phyloP scores from a whole-genome alignment of 306 rosid genomes.

The Bauhinia variegata region DNA sequence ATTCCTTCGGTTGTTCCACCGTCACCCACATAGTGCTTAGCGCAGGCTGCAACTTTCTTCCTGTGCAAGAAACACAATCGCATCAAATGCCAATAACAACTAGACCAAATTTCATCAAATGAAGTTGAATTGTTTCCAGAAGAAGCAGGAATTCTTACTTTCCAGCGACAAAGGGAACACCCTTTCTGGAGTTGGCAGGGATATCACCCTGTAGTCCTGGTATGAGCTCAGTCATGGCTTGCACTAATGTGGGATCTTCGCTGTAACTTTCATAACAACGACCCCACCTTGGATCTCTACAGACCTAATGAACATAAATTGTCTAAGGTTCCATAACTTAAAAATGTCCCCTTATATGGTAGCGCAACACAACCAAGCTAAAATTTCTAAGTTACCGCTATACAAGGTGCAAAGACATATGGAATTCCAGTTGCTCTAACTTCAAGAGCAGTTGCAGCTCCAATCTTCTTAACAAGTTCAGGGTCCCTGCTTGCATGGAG shows the following conservation, averaged over 20 bases:
- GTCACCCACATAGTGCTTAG: slow-evolving; percentile 34
- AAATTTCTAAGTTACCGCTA: neutral
- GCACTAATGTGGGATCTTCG: slow-evolving; percentile 28
- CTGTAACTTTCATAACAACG: slow-evolving; percentile 35
- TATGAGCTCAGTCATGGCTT: slow-evolving; percentile 44
- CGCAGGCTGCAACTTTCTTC: slow-evolving; percentile 39
- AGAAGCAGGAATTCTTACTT: slow-evolving; percentile 35
- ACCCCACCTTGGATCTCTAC: slow-evolving; percentile 58
- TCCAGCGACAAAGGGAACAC: slow-evolving; percentile 46
- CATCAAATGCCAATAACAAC: too few species aligned
- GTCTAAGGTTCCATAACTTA: neutral
- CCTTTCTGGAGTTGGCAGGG: slow-evolving; percentile 38
- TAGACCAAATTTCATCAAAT: too few species aligned
- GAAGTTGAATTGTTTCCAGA: neutral
- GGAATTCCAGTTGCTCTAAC: neutral
- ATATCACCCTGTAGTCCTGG: slow-evolving; percentile 49
- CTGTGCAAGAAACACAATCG: slow-evolving; percentile 1
- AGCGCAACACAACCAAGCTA: neutral
- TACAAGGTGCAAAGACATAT: neutral
- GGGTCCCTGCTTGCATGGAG: neutral
- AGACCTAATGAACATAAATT: slow-evolving; percentile 32
- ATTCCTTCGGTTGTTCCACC: slow-evolving; percentile 50
- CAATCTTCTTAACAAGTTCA: slow-evolving; percentile 1
- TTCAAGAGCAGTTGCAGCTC: neutral
- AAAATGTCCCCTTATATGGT: neutral